Evolutionary conservation across 2,329 filamentous ascomycete genomes (phyloP).

Genomic region (Immersiporthe knoxdaviesiana): DNA sequence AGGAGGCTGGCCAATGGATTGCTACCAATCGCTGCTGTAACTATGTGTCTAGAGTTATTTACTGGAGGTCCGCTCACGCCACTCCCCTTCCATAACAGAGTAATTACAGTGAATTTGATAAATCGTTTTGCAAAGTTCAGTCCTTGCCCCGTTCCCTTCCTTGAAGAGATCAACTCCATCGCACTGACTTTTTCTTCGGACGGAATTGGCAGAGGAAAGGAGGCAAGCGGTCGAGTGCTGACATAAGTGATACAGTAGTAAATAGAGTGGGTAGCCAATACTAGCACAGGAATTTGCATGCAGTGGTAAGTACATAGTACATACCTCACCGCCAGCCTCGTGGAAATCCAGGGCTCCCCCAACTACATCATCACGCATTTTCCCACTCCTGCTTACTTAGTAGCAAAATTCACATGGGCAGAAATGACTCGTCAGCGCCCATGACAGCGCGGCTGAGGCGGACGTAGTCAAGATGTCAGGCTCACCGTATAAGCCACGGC

Average conservation of each 20-base stretch:
- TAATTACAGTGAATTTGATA: too few species aligned
- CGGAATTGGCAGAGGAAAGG: neutral
- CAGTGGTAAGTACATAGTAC: too few species aligned
- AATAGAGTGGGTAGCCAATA: neutral
- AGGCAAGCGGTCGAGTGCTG: neutral
- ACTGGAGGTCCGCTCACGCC: neutral
- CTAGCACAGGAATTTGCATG: too few species aligned
- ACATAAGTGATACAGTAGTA: too few species aligned
- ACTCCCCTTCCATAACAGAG: too few species aligned
- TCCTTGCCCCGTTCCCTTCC: neutral
- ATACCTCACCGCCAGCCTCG: neutral
- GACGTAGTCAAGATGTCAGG: conserved; percentile 10
- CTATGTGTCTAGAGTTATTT: neutral
- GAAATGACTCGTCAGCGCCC: conserved; percentile 23
- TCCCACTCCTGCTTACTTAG: neutral
- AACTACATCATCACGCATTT: neutral
- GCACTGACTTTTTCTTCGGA: too few species aligned
- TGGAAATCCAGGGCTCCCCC: neutral
- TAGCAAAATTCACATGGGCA: neutral
- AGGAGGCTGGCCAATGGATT: too few species aligned
- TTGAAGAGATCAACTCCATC: neutral
- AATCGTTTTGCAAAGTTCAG: neutral
- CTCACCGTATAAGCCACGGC: conserved; percentile 5
- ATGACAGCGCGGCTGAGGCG: neutral
- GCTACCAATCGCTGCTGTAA: too few species aligned